These are phyloP conservation scores for Canavalia gladiata DNA, from an alignment of 306 rosid genomes.

Conservation along the genomic window DNA sequence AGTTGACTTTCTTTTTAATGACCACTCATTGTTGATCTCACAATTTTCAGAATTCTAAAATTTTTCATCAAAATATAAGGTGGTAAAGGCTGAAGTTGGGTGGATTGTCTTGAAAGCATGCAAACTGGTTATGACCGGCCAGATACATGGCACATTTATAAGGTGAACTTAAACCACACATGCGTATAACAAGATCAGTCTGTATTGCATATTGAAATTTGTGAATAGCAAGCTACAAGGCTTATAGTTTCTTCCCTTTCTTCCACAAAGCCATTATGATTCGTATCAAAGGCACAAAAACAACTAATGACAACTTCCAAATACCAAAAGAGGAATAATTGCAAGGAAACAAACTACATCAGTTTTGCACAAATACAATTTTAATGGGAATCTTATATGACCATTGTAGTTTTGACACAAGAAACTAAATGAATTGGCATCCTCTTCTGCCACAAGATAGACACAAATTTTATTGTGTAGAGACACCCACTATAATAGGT, in stretches of 20 bases:
- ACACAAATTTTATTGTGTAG: neutral
- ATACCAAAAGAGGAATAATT: conserved; percentile 1
- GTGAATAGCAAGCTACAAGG: conserved; percentile 10
- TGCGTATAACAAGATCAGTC: neutral
- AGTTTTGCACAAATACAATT: neutral
- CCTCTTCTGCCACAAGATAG: neutral
- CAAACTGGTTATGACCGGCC: neutral
- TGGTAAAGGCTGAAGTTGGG: neutral
- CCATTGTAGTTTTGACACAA: conserved; percentile 1
- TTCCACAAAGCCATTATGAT: neutral
- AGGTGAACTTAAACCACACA: neutral
- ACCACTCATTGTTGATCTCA: no score
- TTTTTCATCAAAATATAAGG: no score
- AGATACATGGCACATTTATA: neutral
- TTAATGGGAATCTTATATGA: neutral
- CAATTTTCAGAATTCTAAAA: no score
- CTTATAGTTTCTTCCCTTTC: neutral
- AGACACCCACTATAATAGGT: neutral
- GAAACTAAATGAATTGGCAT: conserved; percentile 5
- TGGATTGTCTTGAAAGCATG: neutral
- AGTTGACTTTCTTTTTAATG: no score
- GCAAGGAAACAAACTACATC: conserved; percentile 22
- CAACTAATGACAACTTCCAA: neutral
- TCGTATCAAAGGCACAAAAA: conserved; percentile 7
- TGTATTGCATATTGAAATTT: neutral